A percentile compares a stretch with the other conserved stretches of the same genome.
Conservation (phyloP, 108 stramenopile genomes). For the Licmophora abbreviata region DNA sequence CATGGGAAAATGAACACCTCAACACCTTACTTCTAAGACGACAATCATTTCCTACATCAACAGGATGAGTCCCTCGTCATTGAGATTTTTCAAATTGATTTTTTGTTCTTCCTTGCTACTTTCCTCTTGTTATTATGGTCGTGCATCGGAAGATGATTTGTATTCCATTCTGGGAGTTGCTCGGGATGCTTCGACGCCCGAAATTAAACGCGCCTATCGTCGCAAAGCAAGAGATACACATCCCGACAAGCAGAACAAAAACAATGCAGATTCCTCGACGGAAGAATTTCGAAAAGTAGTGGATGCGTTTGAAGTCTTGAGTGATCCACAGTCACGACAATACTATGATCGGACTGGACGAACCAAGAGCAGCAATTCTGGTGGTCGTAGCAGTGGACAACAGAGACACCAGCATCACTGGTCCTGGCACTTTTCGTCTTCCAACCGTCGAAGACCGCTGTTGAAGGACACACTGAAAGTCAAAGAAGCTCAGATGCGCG, state of each 20-base stretch:
- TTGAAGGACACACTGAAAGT: constrained; percentile 52
- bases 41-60: too few species aligned
- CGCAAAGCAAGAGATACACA: constrained; percentile 66
- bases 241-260: constrained; percentile 65
- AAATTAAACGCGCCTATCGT: constrained; percentile 89
- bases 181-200: constrained; percentile 39
- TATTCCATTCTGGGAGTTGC: constrained; percentile 82
- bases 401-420: constrained; percentile 10
- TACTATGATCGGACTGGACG: constrained; percentile 44
- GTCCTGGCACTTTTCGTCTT: constrained; percentile 13
- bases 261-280: constrained; percentile 47
- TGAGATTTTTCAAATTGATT: too few species aligned
- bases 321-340: constrained; percentile 26
- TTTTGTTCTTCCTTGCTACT: too few species aligned
- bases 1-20: too few species aligned
- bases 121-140: background rate
- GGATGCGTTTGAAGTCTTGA: constrained; percentile 52
- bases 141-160: constrained; percentile 38
- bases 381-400: constrained; percentile 1
- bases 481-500: constrained; percentile 40
- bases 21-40: too few species aligned
- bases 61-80: too few species aligned
- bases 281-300: constrained; percentile 54
- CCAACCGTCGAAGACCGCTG: constrained; percentile 11
- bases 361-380: background rate